Base-by-base conservation (phyloP, 805 yeast species). In the Starmera amethionina region DNA sequence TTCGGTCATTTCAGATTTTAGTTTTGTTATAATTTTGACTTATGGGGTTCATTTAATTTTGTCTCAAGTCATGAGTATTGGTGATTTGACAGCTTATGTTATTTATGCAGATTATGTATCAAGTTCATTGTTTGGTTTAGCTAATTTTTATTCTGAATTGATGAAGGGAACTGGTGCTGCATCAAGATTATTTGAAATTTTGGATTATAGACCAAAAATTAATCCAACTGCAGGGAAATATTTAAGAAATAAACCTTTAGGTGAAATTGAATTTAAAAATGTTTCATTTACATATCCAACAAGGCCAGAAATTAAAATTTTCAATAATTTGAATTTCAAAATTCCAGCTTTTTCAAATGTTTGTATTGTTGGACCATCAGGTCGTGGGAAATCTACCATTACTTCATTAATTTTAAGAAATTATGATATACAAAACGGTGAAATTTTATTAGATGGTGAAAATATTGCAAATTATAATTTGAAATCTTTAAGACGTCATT, bases 111-210 rank as follows among this genome's bases (percentile, higher is more conserved):
- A 87, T n/a, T 93, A 85, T 58, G 82, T 96, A 1, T 97, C 97
- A 1, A 72, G 83, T 30, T 82, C 97, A 5, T 84, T 90, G 39
- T 84, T 83, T 58, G 96, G 97, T 0, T 58, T 90, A n/a, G 90
- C 96, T 0, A 82, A 84, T 46, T 90, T 93, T 56, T 93, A 89
- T 56, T 81, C 96, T 1, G 98, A 93, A 59, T 65, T 93, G 43
- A 93, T 93, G 98, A 93, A 93, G 65, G 97, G 97, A 40, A 84
- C 87, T 8, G 98, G 98, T 41, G 97, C 97, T 1, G 94, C 97
- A 0, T 79, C 90, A 40, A 71, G 98, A 47, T 67, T 90, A 31
- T 90, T 90, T 64, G 98, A 93, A 58, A 67, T 93, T 36, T 75
- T 82, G 35, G 95, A 86, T 46, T 71, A 83, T 60, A 64, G 77